Conservation (phyloP, 176 grass and related monocot species). For the Musa schizocarpa region DNA sequence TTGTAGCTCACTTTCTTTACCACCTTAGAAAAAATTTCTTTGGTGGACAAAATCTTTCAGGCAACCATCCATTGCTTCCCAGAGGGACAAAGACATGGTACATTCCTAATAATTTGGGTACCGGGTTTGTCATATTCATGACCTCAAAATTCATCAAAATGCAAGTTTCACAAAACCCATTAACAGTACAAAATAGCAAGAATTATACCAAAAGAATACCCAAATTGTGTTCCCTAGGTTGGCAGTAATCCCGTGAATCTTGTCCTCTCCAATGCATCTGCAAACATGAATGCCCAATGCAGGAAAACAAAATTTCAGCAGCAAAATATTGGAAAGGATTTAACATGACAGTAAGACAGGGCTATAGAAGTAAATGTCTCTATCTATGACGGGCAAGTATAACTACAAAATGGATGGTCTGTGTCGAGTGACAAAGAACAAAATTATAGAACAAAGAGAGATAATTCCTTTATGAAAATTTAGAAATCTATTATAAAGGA, state of each 20-base stretch:
- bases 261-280: conserved; percentile 73
- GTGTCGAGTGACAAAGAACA: too few species aligned
- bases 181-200: conserved; percentile 9
- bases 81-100: too few species aligned
- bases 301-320: not conserved
- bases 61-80: too few species aligned
- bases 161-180: not conserved
- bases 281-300: conserved; percentile 16
- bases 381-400: not conserved
- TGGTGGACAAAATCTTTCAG: too few species aligned
- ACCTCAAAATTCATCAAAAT: not conserved
- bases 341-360: not conserved
- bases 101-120: not conserved
- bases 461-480: too few species aligned
- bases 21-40: too few species aligned
- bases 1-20: too few species aligned
- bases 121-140: not conserved
- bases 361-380: not conserved
- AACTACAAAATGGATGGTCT: not conserved
- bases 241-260: conserved; percentile 34
- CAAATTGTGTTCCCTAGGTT: conserved; percentile 72
- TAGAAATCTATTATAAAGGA: too few species aligned
- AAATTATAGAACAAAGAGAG: too few species aligned
- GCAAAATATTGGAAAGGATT: not conserved
- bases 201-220: conserved; percentile 83